These are phyloP conservation scores for Naganishia antarctica DNA, from an alignment of 768 basidiomycete genomes.

Conservation along the genomic window DNA sequence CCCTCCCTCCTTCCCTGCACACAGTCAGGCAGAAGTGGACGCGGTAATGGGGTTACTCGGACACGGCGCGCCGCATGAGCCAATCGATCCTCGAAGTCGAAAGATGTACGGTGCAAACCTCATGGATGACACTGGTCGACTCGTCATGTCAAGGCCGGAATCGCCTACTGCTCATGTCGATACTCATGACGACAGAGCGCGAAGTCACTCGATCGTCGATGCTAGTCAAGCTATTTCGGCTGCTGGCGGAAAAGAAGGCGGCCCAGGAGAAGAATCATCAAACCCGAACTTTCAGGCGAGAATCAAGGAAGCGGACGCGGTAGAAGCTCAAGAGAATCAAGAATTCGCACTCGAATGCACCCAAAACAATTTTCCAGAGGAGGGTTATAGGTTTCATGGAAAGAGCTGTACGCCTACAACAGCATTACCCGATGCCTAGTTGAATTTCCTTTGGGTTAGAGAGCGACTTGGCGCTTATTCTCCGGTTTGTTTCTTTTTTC, in stretches of 20 bases:
- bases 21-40: constrained; percentile 19
- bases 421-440: constrained; percentile 27
- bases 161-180: constrained; percentile 18
- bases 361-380: constrained; percentile 25
- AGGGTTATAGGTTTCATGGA: constrained; percentile 44
- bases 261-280: not conserved
- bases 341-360: constrained; percentile 23
- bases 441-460: not conserved
- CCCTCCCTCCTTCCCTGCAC: constrained; percentile 7
- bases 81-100: not conserved
- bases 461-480: not conserved
- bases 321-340: constrained; percentile 30
- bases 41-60: constrained; percentile 17
- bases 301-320: constrained; percentile 19
- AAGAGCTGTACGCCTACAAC: constrained; percentile 36
- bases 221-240: not conserved
- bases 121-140: not conserved
- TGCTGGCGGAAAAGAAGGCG: not conserved
- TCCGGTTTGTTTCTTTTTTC: constrained; percentile 7
- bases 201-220: constrained; percentile 5
- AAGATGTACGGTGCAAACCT: not conserved
- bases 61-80: not conserved
- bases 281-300: not conserved
- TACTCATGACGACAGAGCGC: constrained; percentile 2
- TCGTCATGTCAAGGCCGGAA: constrained; percentile 4